Base-by-base conservation (phyloP, 352 stramenopile species). In the Globisporangium nunn region DNA sequence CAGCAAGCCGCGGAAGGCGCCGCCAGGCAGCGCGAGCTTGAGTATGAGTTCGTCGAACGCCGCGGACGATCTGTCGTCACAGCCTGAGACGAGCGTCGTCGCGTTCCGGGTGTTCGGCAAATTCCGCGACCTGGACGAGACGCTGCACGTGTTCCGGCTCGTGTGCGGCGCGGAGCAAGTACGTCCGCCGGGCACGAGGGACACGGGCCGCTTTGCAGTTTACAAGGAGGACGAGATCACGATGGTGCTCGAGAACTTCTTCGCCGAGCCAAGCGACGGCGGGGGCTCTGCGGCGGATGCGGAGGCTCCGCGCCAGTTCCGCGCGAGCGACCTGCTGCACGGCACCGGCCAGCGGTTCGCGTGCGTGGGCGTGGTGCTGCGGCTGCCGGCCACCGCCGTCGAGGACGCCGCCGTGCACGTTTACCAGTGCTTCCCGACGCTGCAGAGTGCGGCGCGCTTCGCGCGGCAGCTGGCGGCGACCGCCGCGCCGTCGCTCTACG, bases 151-250 rank as follows among this genome's bases (percentile, higher is more conserved):
- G n/a, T 93, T 93, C 52, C 75, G 72, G 1, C 71, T 77, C 45
- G 63, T 91, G 6, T 91, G 82, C 40, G 71, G 66, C 5, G 50
- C 90, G 1, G 82, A 93, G 62, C 73, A 61, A 29, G 47, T 48
- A 0, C 50, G 67, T 8, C 50, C 61, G 4, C 58, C 71, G 0
- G 54, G 58, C 0, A 67, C 54, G 31, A 53, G 52, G 1, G 80
- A 93, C 56, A 74, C 64, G 10, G 76, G 71, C 31, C 69, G 67
- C 11, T 93, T 93, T 28, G 76, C 68, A 37, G 63, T 91, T 44
- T 93, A 89, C 70, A 93, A 93, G 49, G 82, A 93, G 49, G 78
- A 86, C 50, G 82, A 91, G 39, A 87, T 93, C 67, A 86, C 78
- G 2, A 88, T 93, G 83, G 67, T 62, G 0, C 63, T 93, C 30